A percentile compares a stretch with the other conserved stretches of the same genome.
Evolutionary conservation across 768 basidiomycete genomes (phyloP).

Genomic region (Strobilomyces echinocephalus): DNA sequence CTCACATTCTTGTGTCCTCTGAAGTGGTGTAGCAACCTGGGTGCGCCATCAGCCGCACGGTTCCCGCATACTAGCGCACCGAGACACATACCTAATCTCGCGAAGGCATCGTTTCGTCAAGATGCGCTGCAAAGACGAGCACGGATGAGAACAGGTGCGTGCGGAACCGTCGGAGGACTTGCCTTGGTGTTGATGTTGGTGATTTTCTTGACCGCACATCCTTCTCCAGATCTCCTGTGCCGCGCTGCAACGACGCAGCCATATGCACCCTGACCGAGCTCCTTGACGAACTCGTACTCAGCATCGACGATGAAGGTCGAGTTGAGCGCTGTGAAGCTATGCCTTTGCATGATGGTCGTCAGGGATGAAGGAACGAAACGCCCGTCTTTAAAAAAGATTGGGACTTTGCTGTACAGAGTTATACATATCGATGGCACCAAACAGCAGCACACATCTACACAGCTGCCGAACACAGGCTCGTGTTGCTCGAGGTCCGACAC

Average conservation of each 20-base stretch:
- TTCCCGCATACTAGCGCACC: neutral
- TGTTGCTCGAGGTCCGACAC: no score
- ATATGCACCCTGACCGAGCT: conserved; percentile 94
- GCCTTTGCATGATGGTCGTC: conserved; percentile 50
- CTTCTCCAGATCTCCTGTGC: conserved; percentile 78
- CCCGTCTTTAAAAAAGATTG: neutral
- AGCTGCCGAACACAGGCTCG: no score
- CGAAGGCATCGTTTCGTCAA: conserved; percentile 94
- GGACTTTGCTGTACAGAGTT: conserved; percentile 6
- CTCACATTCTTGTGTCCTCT: conserved; percentile 95
- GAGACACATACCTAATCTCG: conserved; percentile 77
- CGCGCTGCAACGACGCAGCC: conserved; percentile 87
- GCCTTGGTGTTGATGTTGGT: conserved; percentile 91
- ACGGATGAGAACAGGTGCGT: conserved; percentile 12
- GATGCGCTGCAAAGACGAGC: conserved; percentile 59
- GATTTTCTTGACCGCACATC: conserved; percentile 95
- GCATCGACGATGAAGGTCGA: conserved; percentile 84
- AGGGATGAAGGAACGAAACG: conserved; percentile 1
- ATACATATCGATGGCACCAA: conserved; percentile 32
- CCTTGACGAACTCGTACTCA: conserved; percentile 92
- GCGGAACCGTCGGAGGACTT: conserved; percentile 11
- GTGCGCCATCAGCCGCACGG: conserved; percentile 13
- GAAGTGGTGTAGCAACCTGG: conserved; percentile 91
- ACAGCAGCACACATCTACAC: conserved; percentile 21
- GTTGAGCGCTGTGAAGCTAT: conserved; percentile 78